phyloP scores from a whole-genome alignment of 1,139 yeast genomes.

The Yamadazyma pseudoaaseri region DNA sequence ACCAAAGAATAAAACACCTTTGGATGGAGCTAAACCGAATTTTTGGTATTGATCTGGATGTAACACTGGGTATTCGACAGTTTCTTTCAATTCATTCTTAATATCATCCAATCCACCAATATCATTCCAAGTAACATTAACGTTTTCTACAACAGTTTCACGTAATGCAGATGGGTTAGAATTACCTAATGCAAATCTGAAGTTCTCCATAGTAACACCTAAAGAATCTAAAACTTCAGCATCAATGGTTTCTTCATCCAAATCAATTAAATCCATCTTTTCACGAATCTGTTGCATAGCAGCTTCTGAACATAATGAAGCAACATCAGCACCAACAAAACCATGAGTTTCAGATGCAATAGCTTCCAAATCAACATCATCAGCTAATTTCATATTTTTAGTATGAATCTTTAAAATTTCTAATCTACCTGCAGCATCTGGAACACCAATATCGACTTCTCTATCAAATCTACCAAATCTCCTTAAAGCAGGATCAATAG shows the following conservation, averaged over 20 bases:
- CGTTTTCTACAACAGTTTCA: slow-evolving; percentile 98
- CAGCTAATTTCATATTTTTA: slow-evolving; percentile 95
- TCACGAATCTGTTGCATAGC: slow-evolving; percentile 95
- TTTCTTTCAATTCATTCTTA: slow-evolving; percentile 95
- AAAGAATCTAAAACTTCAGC: slow-evolving; percentile 95
- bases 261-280: slow-evolving; percentile 96
- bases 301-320: slow-evolving; percentile 95
- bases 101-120: slow-evolving; percentile 94
- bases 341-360: slow-evolving; percentile 85
- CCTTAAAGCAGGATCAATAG: slow-evolving; percentile 97
- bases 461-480: slow-evolving; percentile 99
- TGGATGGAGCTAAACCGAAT: slow-evolving; percentile 95
- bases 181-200: slow-evolving; percentile 95
- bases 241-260: slow-evolving; percentile 97
- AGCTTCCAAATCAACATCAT: slow-evolving; percentile 92
- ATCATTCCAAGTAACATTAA: slow-evolving; percentile 98
- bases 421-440: slow-evolving; percentile 97
- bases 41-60: slow-evolving; percentile 99
- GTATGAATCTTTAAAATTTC: slow-evolving; percentile 87
- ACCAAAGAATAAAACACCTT: slow-evolving; percentile 97
- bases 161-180: slow-evolving; percentile 99
- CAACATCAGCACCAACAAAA: slow-evolving; percentile 87
- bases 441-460: slow-evolving; percentile 98
- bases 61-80: slow-evolving; percentile 97
- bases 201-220: slow-evolving; percentile 99